phyloP scores from a whole-genome alignment of 352 stramenopile species.

The Phytophthora citrophthora region DNA sequence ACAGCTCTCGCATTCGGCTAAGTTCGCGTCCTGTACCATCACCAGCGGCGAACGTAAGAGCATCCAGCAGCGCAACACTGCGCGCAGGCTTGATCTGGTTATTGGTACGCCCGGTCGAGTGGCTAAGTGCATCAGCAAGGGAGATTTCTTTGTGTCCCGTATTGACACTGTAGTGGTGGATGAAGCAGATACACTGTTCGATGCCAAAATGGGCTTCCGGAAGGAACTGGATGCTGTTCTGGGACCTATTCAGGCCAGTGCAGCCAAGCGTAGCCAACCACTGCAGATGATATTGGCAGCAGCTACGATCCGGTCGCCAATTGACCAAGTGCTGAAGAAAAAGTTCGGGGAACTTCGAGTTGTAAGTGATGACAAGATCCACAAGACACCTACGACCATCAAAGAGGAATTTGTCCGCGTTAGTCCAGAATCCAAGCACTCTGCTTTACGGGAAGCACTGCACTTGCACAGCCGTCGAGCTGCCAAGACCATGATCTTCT shows the following conservation, averaged over 20 bases:
- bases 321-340: constrained; percentile 79
- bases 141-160: constrained; percentile 81
- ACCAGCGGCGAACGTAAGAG: constrained; percentile 76
- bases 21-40: constrained; percentile 70
- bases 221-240: constrained; percentile 78
- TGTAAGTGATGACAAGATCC: constrained; percentile 71
- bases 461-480: constrained; percentile 42
- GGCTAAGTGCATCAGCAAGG: constrained; percentile 71
- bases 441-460: constrained; percentile 65
- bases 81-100: constrained; percentile 64
- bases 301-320: constrained; percentile 68
- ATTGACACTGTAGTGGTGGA: constrained; percentile 76
- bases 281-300: constrained; percentile 79
- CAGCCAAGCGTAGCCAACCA: constrained; percentile 54
- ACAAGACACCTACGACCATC: constrained; percentile 69
- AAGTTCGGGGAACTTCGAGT: constrained; percentile 66
- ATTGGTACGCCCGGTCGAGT: constrained; percentile 80
- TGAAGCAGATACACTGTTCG: constrained; percentile 83
- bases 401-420: constrained; percentile 75
- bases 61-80: constrained; percentile 61
- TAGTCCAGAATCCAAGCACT: constrained; percentile 70
- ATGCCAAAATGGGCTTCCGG: constrained; percentile 85
- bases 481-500: constrained; percentile 81
- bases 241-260: constrained; percentile 66
- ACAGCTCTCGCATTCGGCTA: constrained; percentile 65